A percentile compares a stretch with the other conserved stretches of the same genome.
phyloP scores from a whole-genome alignment of 2,329 filamentous ascomycete genomes.

The Boeremia lycopersici region DNA sequence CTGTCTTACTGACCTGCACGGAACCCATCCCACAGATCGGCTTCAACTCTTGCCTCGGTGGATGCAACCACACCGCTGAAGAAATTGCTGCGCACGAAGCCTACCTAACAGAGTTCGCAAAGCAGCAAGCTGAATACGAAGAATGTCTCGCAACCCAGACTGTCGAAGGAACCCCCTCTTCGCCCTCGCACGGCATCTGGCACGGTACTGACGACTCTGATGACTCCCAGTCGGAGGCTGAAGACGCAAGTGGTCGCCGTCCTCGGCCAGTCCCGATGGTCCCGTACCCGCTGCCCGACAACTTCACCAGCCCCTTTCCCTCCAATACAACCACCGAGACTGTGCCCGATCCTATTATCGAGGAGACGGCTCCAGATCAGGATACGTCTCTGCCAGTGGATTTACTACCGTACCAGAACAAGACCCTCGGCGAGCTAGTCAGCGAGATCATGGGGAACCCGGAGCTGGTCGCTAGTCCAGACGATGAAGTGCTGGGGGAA shows the following conservation, averaged over 20 bases:
- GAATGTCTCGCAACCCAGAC: neutral
- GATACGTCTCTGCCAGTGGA: too few relatives aligned
- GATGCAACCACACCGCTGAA: constrained; percentile 8
- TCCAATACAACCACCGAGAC: neutral
- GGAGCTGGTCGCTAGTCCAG: neutral
- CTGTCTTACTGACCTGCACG: neutral
- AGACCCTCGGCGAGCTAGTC: constrained; percentile 12
- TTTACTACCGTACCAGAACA: constrained; percentile 7
- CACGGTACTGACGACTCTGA: neutral
- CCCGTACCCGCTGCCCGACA: neutral
- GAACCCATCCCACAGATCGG: constrained; percentile 4
- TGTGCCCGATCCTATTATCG: too few relatives aligned
- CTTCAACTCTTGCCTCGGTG: constrained; percentile 10
- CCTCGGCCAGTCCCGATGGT: constrained; percentile 9
- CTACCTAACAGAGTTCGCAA: constrained; percentile 2
- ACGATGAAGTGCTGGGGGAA: neutral
- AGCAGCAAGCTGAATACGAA: neutral
- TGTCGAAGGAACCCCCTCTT: neutral
- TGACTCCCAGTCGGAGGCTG: neutral
- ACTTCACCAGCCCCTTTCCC: constrained; percentile 5
- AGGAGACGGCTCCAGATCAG: too few relatives aligned
- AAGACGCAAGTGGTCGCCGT: constrained; percentile 3
- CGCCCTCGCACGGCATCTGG: neutral
- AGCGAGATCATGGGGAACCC: neutral
- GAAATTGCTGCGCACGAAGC: constrained; percentile 5